Evolutionary conservation across 768 basidiomycete species (phyloP).

Genomic region (Atractiella rhizophila): DNA sequence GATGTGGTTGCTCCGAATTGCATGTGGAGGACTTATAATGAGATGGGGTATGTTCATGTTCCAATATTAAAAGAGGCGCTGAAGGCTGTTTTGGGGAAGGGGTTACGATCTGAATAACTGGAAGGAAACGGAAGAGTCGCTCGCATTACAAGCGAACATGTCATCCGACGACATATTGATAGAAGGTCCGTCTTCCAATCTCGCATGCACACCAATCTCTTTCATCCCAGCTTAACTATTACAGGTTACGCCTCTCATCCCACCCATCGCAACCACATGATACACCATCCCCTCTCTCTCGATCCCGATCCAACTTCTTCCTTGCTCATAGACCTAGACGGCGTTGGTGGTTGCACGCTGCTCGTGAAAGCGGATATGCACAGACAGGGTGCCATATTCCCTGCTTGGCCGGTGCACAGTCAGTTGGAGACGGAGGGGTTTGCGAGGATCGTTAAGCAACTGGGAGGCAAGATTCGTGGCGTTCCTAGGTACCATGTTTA

Average conservation of each 20-base stretch:
- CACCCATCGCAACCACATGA: constrained; percentile 12
- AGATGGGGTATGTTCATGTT: constrained; percentile 10
- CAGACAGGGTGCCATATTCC: constrained; percentile 5
- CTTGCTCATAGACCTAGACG: constrained; percentile 5
- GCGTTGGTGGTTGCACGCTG: constrained; percentile 6
- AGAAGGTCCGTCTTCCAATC: constrained; percentile 9
- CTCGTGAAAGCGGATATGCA: constrained; percentile 5
- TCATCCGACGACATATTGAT: constrained; percentile 4
- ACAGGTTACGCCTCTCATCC: constrained; percentile 8
- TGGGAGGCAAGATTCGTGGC: constrained; percentile 6
- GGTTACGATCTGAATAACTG: constrained; percentile 16
- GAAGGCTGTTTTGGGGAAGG: too few relatives aligned
- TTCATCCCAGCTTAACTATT: too few relatives aligned
- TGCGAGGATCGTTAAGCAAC: constrained; percentile 8
- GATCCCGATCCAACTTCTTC: neutral
- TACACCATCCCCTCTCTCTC: neutral
- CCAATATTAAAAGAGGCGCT: too few relatives aligned
- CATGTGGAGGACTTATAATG: constrained; percentile 10
- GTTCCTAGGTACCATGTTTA: constrained; percentile 7
- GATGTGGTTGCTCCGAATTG: constrained; percentile 6
- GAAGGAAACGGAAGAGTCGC: constrained; percentile 13
- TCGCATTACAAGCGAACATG: constrained; percentile 1
- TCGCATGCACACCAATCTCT: neutral
- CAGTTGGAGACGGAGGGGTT: constrained; percentile 11
- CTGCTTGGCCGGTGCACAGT: constrained; percentile 4